Base-by-base conservation (phyloP, 306 rosid genomes). In the Cercis canadensis region DNA sequence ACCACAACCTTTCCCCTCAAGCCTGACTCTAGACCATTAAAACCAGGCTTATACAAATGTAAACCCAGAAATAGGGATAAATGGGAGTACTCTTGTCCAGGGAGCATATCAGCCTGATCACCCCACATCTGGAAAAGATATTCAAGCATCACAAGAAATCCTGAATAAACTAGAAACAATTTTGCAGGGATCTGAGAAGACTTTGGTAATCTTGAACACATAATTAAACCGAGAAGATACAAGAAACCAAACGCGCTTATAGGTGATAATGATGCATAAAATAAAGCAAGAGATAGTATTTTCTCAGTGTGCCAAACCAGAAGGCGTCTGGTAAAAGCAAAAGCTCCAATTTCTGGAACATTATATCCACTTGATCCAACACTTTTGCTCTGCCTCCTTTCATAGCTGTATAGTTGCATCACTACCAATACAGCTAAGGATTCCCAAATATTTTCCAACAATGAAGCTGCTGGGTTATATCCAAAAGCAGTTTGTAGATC, bases 101-200 rank as follows among this genome's bases (percentile, higher is more conserved):
- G 96, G 78, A 86, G 86, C 96, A 89, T 92, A 70, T 62, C 82
- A 66, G 92, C 92, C 73, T 83, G 91, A 67, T 70, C 74, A 52
- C 98, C 98, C 96, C 90, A 88, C 87, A 92, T 81, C 89, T 90
- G 98, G 84, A 86, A 92, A 75, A 90, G 96, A 84, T 92, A 92
- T 58, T 92, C 98, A 62, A 80, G 75, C 69, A 86, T 84, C 80
- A 90, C 72, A 37, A 88, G 83, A 77, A 90, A 59, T 74, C 98
- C 98, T 61, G 98, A 88, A 77, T 92, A 92, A 66, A 78, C 78
- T 60, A 90, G 79, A 80, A 90, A 83, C 68, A 78, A 58, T 83
- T 90, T 90, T 56, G 96, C 86, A 24, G 96, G 91, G 75, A 83
- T 74, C 60, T 71, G 86, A 39, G 96, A 92, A 71, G 83, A 75